These are phyloP conservation scores for Claviceps lovelessii DNA, from an alignment of 2,329 filamentous ascomycete species.

Conservation along the genomic window DNA sequence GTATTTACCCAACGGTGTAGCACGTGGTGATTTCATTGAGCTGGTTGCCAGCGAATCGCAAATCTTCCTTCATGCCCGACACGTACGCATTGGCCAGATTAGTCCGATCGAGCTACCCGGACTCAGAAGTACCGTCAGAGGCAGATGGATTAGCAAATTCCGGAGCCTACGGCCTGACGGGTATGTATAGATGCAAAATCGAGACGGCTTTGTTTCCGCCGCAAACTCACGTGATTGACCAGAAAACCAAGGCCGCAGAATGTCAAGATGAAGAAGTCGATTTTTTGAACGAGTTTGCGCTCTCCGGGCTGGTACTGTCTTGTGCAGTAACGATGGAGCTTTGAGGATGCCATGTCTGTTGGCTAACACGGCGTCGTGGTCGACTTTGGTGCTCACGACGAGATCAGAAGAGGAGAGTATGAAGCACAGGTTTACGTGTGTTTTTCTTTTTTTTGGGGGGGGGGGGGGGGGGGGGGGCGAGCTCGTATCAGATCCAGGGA, in stretches of 20 bases:
- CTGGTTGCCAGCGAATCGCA: conserved; percentile 26
- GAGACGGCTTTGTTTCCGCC: too few relatives aligned
- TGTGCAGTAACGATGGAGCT: conserved; percentile 20
- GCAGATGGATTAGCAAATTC: background rate
- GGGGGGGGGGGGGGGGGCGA: too few relatives aligned
- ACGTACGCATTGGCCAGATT: conserved; percentile 26
- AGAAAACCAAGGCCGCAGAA: conserved; percentile 5
- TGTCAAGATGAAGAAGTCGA: conserved; percentile 28
- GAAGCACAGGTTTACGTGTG: too few relatives aligned
- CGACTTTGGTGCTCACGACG: too few relatives aligned
- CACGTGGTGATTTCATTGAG: conserved; percentile 39
- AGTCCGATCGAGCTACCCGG: conserved; percentile 17
- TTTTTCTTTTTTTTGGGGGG: too few relatives aligned
- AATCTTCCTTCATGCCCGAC: conserved; percentile 34
- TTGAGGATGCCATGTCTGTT: conserved; percentile 10
- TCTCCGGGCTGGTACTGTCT: conserved; percentile 23
- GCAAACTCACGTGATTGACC: conserved; percentile 2
- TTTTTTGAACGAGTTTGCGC: conserved; percentile 37
- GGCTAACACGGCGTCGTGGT: conserved; percentile 11
- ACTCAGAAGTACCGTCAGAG: too few relatives aligned
- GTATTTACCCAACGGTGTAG: conserved; percentile 42
- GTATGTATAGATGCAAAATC: background rate
- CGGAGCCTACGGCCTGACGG: background rate
- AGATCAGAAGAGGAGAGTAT: too few relatives aligned
- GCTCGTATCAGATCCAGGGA: too few relatives aligned